Evolutionary conservation across 257 asterid genomes (phyloP).

Genomic region (Buddleja alternifolia): DNA sequence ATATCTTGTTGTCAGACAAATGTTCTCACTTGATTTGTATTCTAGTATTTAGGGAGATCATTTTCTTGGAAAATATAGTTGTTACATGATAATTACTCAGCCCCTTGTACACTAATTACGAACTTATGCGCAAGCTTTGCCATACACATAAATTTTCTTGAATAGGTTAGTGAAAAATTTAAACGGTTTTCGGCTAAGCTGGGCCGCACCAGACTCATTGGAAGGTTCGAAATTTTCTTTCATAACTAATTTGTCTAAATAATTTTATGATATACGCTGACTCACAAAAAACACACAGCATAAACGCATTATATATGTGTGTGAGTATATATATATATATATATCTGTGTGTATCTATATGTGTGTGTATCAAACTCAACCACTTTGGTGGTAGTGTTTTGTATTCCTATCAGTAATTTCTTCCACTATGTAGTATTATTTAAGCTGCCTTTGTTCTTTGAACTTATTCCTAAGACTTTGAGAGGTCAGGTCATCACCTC

Average conservation of each 20-base stretch:
- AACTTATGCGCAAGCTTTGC: conserved; percentile 6
- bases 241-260: background rate
- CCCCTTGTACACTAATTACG: background rate
- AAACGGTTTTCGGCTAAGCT: conserved; percentile 95
- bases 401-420: conserved; percentile 5
- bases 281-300: background rate
- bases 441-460: conserved; percentile 17
- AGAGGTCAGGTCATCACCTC: conserved; percentile 80
- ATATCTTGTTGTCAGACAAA: too few species aligned
- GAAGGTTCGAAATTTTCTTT: conserved; percentile 32
- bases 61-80: conserved; percentile 9
- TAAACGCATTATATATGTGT: too few species aligned
- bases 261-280: background rate
- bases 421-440: conserved; percentile 1
- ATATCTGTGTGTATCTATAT: too few species aligned
- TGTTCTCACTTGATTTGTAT: background rate
- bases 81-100: background rate
- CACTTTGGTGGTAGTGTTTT: conserved; percentile 6
- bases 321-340: too few species aligned
- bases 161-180: conserved; percentile 97
- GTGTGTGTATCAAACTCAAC: too few species aligned
- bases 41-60: background rate
- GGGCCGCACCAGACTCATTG: conserved; percentile 69
- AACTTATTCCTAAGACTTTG: conserved; percentile 33
- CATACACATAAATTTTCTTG: conserved; percentile 21